A percentile compares a stretch with the other conserved stretches of the same genome.
Conservation (phyloP, 495 filamentous ascomycete genomes). For the Xylaria curta region DNA sequence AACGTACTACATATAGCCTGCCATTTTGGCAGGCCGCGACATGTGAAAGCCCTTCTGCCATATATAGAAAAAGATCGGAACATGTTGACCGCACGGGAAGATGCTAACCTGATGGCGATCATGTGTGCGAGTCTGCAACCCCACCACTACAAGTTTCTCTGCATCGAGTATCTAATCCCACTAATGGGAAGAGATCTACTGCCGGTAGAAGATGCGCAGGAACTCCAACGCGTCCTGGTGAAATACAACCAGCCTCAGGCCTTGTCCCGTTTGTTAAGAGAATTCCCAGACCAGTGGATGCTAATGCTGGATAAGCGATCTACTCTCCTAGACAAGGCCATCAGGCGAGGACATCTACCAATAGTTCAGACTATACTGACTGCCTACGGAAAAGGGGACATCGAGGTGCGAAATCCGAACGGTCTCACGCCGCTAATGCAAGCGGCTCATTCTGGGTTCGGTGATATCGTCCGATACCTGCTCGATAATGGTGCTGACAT, state of each 20-base stretch:
- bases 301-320: background rate
- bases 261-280: background rate
- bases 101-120: background rate
- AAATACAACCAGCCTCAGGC: background rate
- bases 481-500: slow-evolving; percentile 11
- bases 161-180: slow-evolving; percentile 3
- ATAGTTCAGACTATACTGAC: slow-evolving; percentile 5
- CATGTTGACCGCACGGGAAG: background rate
- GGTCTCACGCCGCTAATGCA: slow-evolving; percentile 4
- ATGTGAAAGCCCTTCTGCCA: background rate
- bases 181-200: slow-evolving; percentile 13
- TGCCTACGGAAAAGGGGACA: background rate
- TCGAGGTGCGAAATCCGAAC: slow-evolving; percentile 8
- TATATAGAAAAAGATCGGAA: background rate
- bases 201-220: background rate
- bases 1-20: background rate
- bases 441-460: background rate
- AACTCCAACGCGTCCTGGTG: slow-evolving; percentile 2
- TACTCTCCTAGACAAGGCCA: slow-evolving; percentile 6
- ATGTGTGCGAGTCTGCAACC: slow-evolving; percentile 9
- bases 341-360: background rate
- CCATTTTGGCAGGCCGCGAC: background rate
- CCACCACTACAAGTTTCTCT: slow-evolving; percentile 2
- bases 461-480: slow-evolving; percentile 1
- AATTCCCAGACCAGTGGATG: slow-evolving; percentile 6